Evolutionary conservation across 2,329 filamentous ascomycete genomes (phyloP), one percentile per base, ranked within the genome.

Genomic region (Ophiobolus disseminans): DNA sequence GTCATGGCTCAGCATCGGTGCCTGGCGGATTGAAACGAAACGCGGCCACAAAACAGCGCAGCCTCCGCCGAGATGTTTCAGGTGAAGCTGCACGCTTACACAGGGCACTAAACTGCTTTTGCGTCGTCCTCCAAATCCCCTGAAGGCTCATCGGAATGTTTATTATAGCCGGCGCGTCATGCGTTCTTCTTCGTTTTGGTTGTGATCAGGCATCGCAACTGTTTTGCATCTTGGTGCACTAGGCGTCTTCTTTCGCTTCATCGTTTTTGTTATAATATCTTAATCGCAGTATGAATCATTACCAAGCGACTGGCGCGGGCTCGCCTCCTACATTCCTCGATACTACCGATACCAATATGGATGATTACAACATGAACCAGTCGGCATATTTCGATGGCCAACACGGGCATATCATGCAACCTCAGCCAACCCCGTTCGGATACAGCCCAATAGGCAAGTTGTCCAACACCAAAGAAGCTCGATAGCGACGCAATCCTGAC

Each of bases 81-180:
- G 63, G 63, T 63, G 61, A 64, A 65, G 37, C 48, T 58, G 52
- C 51, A 40, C 44, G 55, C 44, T 60, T 54, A 57, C 53, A 16
- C 23, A 47, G 25, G 26, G 28, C 45, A 40, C 45, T 34, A 45
- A 22, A 25, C 37, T 14, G 10, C 17, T 14, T 25, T 19, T 20
- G 32, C 21, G 26, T 14, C 9, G 26, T 34, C 40, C 21, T 40
- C 44, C 23, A 35, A 14, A 13, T 28, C 34, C 34, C 39, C 26
- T 40, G 35, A 14, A 19, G 28, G 25, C 19, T 32, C 30, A 19
- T 10, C 9, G 20, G 13, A 5, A 32, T 11, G 4, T 37, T 44
- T 37, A 44, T 37, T 44, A 36, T 17, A 11, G 22, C 14, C 10
- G 21, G 16, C 2, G 14, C 6, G 31, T 37, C 25, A 44, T 37